These are phyloP conservation scores for Acanthamoeba quina DNA, from an alignment of 208 protist genomes.

Conservation along the genomic window DNA sequence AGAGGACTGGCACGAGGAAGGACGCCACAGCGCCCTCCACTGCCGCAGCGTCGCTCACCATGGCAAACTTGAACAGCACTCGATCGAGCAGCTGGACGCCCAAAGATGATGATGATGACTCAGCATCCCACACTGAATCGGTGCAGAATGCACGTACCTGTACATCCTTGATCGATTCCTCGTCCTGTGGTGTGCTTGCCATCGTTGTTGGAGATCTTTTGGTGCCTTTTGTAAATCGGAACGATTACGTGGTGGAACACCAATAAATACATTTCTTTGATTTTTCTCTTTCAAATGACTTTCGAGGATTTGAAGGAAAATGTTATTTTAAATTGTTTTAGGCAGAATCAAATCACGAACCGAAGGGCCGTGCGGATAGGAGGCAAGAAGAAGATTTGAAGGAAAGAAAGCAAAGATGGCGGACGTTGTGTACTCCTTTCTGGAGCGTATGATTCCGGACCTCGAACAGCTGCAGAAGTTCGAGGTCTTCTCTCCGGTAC, in stretches of 20 bases:
- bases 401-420: not conserved
- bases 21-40: constrained; percentile 50
- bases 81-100: constrained; percentile 47
- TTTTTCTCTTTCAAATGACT: too few relatives aligned
- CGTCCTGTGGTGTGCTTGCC: not conserved
- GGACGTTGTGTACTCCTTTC: constrained; percentile 15
- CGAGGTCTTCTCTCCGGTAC: constrained; percentile 7
- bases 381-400: too few relatives aligned
- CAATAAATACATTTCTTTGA: too few relatives aligned
- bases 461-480: not conserved
- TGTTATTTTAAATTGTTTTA: too few relatives aligned
- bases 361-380: too few relatives aligned
- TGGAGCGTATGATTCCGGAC: not conserved
- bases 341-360: too few relatives aligned
- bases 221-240: too few relatives aligned
- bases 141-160: not conserved
- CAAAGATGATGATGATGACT: not conserved
- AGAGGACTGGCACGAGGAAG: constrained; percentile 73
- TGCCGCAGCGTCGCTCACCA: constrained; percentile 27
- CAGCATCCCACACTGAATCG: not conserved
- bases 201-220: not conserved
- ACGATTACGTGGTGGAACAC: too few relatives aligned
- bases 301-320: too few relatives aligned
- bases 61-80: constrained; percentile 72
- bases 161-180: not conserved